A percentile compares a stretch with the other conserved stretches of the same genome.
Conservation (phyloP, 306 rosid genomes). For the Sindora glabra region DNA sequence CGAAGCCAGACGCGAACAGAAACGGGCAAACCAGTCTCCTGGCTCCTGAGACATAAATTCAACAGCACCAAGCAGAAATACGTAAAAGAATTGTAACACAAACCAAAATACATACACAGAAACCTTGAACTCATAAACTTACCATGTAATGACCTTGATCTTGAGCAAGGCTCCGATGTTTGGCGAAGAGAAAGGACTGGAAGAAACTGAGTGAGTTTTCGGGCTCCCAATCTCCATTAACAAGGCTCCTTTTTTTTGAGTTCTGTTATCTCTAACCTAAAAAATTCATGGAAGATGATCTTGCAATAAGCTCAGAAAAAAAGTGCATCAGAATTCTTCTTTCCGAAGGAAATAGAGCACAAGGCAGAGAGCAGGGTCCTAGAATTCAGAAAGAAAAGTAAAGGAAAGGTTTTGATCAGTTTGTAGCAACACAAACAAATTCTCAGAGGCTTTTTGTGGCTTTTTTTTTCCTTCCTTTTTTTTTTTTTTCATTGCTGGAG, state of each 20-base stretch:
- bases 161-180: constrained; percentile 75
- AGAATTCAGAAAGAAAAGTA: constrained; percentile 14
- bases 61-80: background rate
- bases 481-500: background rate
- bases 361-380: constrained; percentile 6
- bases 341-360: constrained; percentile 17
- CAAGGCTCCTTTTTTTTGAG: constrained; percentile 18
- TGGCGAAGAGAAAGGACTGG: constrained; percentile 78
- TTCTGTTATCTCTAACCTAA: constrained; percentile 19
- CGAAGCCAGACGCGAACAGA: constrained; percentile 49
- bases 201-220: constrained; percentile 37
- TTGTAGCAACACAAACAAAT: constrained; percentile 50
- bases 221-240: constrained; percentile 53
- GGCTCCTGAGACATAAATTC: constrained; percentile 56
- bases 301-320: constrained; percentile 7
- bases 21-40: constrained; percentile 82
- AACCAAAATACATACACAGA: background rate
- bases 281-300: constrained; percentile 2
- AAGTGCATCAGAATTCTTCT: background rate
- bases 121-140: constrained; percentile 5
- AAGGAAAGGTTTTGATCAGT: constrained; percentile 20
- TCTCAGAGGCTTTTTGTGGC: constrained; percentile 23
- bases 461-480: background rate
- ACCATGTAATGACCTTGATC: constrained; percentile 84
- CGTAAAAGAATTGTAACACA: background rate